phyloP scores from a whole-genome alignment of 2,329 filamentous ascomycete species.

The Diaporthe australafricana region DNA sequence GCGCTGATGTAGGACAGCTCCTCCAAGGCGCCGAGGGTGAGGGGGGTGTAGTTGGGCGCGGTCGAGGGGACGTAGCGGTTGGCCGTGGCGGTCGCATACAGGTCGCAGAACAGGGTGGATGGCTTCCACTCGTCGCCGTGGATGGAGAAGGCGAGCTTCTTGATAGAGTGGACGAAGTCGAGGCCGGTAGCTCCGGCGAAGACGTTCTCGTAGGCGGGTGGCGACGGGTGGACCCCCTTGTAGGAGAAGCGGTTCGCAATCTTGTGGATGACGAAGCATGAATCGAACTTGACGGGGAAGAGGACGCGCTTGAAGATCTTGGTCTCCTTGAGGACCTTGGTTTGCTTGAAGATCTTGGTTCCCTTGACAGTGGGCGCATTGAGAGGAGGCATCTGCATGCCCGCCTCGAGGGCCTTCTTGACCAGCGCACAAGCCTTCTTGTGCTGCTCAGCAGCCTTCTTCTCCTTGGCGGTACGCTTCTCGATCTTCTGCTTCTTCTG shows the following conservation, averaged over 20 bases:
- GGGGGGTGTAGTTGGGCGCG: too few species aligned
- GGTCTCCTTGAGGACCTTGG: too few species aligned
- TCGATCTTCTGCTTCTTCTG: too few species aligned
- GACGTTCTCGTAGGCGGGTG: accelerated
- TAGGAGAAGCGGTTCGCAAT: not conserved
- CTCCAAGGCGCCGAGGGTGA: not conserved
- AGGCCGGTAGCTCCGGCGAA: not conserved
- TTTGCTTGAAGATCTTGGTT: too few species aligned
- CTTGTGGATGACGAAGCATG: not conserved
- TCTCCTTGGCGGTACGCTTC: too few species aligned
- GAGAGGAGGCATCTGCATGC: too few species aligned
- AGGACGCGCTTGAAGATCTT: not conserved
- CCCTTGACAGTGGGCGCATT: too few species aligned
- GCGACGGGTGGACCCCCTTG: not conserved
- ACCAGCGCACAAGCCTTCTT: too few species aligned
- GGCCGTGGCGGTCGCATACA: not conserved
- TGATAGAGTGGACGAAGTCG: not conserved
- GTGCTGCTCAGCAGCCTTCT: too few species aligned
- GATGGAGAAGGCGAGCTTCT: not conserved
- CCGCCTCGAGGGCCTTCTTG: too few species aligned
- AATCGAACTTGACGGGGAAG: not conserved
- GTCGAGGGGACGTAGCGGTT: not conserved
- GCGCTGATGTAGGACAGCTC: not conserved
- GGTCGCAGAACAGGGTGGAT: not conserved
- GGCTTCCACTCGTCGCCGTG: not conserved